Evolutionary conservation across 805 yeast species (phyloP).

Genomic region (Saturnispora sanitii): DNA sequence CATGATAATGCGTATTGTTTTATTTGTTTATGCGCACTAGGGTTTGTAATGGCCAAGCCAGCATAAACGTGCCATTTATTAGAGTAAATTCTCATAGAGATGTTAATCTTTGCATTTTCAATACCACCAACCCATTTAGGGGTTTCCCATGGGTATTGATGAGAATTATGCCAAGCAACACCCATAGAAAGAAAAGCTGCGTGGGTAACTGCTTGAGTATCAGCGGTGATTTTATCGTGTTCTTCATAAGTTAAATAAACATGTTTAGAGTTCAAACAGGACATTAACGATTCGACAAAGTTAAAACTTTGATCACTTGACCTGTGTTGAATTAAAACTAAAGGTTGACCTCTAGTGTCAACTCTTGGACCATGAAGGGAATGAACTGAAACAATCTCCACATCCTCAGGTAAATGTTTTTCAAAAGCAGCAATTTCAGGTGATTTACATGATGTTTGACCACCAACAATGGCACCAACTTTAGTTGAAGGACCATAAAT

Average conservation of each 20-base stretch:
- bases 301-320: constrained; percentile 44
- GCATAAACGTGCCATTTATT: constrained; percentile 99
- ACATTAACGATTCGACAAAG: constrained; percentile 53
- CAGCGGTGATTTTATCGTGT: constrained; percentile 94
- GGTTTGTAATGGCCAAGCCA: constrained; percentile 92
- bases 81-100: constrained; percentile 79
- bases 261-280: constrained; percentile 67
- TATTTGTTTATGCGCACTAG: constrained; percentile 86
- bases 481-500: constrained; percentile 83
- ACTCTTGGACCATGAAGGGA: constrained; percentile 94
- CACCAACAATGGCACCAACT: constrained; percentile 88
- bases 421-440: constrained; percentile 89
- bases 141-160: constrained; percentile 87
- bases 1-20: constrained; percentile 81
- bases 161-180: constrained; percentile 77
- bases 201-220: constrained; percentile 97
- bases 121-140: constrained; percentile 86
- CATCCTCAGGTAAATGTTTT: constrained; percentile 60
- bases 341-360: constrained; percentile 82
- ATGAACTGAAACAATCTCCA: constrained; percentile 77
- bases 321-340: constrained; percentile 74
- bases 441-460: constrained; percentile 91
- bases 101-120: constrained; percentile 92
- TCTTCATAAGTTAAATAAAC: constrained; percentile 76
- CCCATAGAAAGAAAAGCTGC: constrained; percentile 98